phyloP scores from a whole-genome alignment of 148 eudicot species.

The Oxyria digyna region DNA sequence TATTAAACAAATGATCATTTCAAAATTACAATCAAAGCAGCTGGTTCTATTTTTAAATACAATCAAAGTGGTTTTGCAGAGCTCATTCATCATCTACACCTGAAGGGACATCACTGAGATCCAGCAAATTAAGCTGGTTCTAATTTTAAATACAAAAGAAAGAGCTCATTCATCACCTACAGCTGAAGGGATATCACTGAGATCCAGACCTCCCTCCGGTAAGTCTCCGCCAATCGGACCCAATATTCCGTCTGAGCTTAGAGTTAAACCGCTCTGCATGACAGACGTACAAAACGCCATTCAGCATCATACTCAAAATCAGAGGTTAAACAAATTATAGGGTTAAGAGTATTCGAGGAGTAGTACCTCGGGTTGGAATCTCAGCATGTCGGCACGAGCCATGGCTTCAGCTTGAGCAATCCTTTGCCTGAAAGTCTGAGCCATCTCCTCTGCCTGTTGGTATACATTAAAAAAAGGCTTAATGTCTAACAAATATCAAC shows the following conservation, averaged over 20 bases:
- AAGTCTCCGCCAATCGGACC: constrained; percentile 53
- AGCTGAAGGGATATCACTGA: constrained; percentile 50
- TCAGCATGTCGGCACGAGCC: constrained; percentile 98
- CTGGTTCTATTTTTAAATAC: neutral
- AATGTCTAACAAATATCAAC: neutral
- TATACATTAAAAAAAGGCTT: neutral
- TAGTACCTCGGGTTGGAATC: constrained; percentile 97
- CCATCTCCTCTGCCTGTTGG: constrained; percentile 98
- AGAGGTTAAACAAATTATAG: neutral
- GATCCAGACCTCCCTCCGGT: constrained; percentile 69
- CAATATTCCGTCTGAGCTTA: constrained; percentile 69
- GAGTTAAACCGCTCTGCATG: constrained; percentile 78
- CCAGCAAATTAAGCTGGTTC: constrained; percentile 18
- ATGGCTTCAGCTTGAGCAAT: constrained; percentile 99
- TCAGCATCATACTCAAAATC: neutral
- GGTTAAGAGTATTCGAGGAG: neutral
- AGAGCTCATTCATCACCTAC: constrained; percentile 26
- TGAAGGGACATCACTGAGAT: constrained; percentile 51
- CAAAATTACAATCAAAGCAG: neutral
- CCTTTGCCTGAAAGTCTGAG: constrained; percentile 93
- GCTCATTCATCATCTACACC: constrained; percentile 35
- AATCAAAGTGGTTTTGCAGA: neutral
- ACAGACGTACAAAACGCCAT: neutral
- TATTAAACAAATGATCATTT: neutral
- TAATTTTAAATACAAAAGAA: neutral